Base-by-base conservation (phyloP, 768 basidiomycete genomes). In the Boletus speciosus region DNA sequence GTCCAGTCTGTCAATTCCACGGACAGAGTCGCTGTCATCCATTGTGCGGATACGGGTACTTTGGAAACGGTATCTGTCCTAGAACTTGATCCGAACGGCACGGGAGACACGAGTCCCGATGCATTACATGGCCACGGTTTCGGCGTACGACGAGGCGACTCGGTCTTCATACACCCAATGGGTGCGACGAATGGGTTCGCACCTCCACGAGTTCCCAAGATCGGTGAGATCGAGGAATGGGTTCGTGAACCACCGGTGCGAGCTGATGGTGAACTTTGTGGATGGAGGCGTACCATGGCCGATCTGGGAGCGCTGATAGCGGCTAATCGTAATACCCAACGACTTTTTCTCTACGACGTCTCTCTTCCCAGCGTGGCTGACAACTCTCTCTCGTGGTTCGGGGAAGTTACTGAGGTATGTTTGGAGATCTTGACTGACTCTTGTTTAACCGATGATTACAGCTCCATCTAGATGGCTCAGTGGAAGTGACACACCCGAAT, bases 41-140 rank as follows among this genome's bases (percentile, higher is more conserved):
- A 79, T 11, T 82, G 84, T 63, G 66, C 75, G 23, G 84, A 83
- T 59, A 80, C 75, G 19, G 75, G 74, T 25, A 71, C 71, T 36
- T 71, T 73, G 43, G 88, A 93, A 66, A 76, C 85, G 16, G 89
- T 86, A 11, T 89, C 93, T 35, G 79, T 90, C 11, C 78, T 98
- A 35, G 93, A 98, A 73, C 82, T 98, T 48, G 93, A 96, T 66
- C 85, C 89, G 9, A 90, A 92, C 62, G 92, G 91, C 29, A 76
- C 77, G 25, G 76, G 78, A 36, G 85, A 85, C 55, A 67, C 73
- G 59, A 72, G 76, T 55, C 73, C 72, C 7, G 70, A 75, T 32
- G 70, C 71, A 35, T 68, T 78, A 25, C 71, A 73, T 12, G 70
- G 74, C 34, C 85, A 88, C 35, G 83, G 80, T 42, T 81, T 90